phyloP scores from a whole-genome alignment of 2,329 filamentous ascomycete genomes.

The Trichoderma pleuroti region DNA sequence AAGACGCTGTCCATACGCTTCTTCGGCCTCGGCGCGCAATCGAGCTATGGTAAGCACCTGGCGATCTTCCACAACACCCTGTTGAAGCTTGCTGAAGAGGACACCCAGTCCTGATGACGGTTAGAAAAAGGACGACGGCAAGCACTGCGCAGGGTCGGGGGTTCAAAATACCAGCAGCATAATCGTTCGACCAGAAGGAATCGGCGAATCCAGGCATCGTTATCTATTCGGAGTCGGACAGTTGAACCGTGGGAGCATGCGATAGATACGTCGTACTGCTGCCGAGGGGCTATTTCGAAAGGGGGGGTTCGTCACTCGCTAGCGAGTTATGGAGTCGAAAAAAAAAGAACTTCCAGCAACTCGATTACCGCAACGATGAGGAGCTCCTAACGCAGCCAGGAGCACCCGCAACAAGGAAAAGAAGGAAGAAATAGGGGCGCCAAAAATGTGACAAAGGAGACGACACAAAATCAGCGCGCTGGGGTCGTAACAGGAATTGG shows the following conservation, averaged over 20 bases:
- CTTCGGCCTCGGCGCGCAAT: slow-evolving; percentile 93
- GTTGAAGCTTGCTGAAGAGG: slow-evolving; percentile 93
- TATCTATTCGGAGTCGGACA: slow-evolving; percentile 16
- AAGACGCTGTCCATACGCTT: slow-evolving; percentile 77
- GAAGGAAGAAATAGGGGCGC: neutral
- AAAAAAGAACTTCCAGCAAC: neutral
- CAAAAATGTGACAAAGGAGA: neutral
- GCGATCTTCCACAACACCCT: slow-evolving; percentile 91
- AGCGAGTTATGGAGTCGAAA: neutral
- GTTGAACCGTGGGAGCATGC: neutral
- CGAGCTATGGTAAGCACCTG: slow-evolving; percentile 89
- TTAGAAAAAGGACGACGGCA: neutral
- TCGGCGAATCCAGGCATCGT: slow-evolving; percentile 86
- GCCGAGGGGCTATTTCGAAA: neutral
- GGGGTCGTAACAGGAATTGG: neutral
- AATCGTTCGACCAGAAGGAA: slow-evolving; percentile 98
- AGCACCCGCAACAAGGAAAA: neutral
- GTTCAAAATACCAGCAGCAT: slow-evolving; percentile 73
- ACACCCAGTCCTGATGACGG: slow-evolving; percentile 69
- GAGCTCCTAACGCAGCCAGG: neutral
- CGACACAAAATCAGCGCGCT: neutral
- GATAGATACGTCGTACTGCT: neutral
- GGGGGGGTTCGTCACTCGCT: neutral
- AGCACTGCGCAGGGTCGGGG: neutral
- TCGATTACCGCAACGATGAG: neutral